Evolutionary conservation across 768 basidiomycete species (phyloP), one percentile per base, ranked within the genome.

Genomic region (Mycena rosella): DNA sequence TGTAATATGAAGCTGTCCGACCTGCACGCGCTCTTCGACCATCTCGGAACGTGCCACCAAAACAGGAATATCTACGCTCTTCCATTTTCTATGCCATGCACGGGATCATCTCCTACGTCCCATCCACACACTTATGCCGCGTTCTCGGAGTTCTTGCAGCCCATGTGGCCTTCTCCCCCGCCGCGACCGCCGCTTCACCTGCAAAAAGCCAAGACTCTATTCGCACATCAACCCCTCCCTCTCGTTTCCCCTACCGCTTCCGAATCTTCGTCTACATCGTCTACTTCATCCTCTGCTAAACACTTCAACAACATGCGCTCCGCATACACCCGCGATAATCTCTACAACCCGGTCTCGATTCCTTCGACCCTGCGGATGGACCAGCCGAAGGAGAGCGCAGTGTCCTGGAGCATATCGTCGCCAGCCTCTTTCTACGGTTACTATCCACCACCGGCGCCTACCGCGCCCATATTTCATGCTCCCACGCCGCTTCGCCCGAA

Each of bases 11-110:
- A 59, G 49, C 55, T 68, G 10, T 45, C 67, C 1, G 48, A 68
- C 32, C 38, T 68, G 22, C 67, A 68, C 40, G 67, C 38, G 60
- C 67, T 68, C 30, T 68, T 45, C 24, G 60, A 57, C 38, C 67
- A 68, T 42, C 42, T 56, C 48, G 60, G 62, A 40, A 63, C 1
- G 8, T 63, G 55, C 22, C 67, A 68, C 36, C 49, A 38, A 44
- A 42, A 26, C n/a, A 40, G 26, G 29, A 48, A 55, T 44, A 49
- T 62, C 45, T 22, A 42, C 30, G 52, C 45, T 29, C 45, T 54
- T 27, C 18, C 64, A 10, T 32, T 45, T 27, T 40, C 63, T 34
- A 36, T 22, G 17, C 44, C 56, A 5, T 22, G 55, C 30, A 17
- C 52, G n/a, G 47, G 24, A 3, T 40, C 56, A 34, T 51, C 49